A percentile compares a stretch with the other conserved stretches of the same genome.
Evolutionary conservation across 805 yeast species (phyloP).

Genomic region (Kodamaea neixiangensis): DNA sequence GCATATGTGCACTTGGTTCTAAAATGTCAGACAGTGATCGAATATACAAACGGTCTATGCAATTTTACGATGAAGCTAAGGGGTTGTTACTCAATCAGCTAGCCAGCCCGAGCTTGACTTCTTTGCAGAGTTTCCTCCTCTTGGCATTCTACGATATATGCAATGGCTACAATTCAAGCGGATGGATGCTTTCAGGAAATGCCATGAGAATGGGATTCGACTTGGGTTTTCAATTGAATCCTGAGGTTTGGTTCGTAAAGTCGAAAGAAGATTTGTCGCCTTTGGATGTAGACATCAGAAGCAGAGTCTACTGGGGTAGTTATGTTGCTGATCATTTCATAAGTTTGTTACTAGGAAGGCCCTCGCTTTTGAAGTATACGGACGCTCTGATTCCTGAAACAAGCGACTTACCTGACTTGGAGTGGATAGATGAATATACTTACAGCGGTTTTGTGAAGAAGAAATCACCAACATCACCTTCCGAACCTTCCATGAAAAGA

Average conservation of each 20-base stretch:
- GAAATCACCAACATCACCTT: not conserved
- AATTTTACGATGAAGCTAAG: slow-evolving; percentile 51
- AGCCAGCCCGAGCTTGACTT: slow-evolving; percentile 51
- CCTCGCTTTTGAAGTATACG: slow-evolving; percentile 52
- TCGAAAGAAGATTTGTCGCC: slow-evolving; percentile 42
- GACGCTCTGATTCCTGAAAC: slow-evolving; percentile 64
- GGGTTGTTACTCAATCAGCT: slow-evolving; percentile 43
- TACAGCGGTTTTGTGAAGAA: slow-evolving; percentile 25
- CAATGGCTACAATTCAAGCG: slow-evolving; percentile 56
- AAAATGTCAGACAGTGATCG: slow-evolving; percentile 47
- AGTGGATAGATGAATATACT: slow-evolving; percentile 61
- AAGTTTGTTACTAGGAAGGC: slow-evolving; percentile 59
- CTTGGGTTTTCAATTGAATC: slow-evolving; percentile 63
- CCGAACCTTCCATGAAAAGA: not conserved
- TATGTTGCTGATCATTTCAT: slow-evolving; percentile 66
- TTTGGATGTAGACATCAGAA: slow-evolving; percentile 56
- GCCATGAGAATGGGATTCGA: slow-evolving; percentile 68
- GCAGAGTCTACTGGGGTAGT: slow-evolving; percentile 68
- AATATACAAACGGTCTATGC: slow-evolving; percentile 41
- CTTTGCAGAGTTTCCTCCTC: slow-evolving; percentile 59
- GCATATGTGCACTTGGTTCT: slow-evolving; percentile 62
- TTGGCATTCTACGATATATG: slow-evolving; percentile 64
- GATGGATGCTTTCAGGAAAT: slow-evolving; percentile 64
- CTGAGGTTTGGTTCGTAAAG: slow-evolving; percentile 57
- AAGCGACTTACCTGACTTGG: slow-evolving; percentile 59